Conservation (phyloP, 2,329 filamentous ascomycete genomes). For the Aureobasidium musti region DNA sequence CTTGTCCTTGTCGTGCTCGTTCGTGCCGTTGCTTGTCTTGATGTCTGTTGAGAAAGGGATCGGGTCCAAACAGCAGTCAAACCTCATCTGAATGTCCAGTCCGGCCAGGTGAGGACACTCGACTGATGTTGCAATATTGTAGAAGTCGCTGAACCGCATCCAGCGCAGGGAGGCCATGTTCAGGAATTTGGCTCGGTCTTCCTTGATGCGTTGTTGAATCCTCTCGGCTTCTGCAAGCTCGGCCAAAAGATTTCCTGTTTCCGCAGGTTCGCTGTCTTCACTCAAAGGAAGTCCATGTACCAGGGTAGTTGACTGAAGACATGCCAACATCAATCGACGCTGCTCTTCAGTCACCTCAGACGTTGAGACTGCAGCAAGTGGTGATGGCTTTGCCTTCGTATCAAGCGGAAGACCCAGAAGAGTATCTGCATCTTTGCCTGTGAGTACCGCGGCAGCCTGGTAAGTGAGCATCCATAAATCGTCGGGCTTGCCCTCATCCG, state of each 20-base stretch:
- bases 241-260: conserved; percentile 21
- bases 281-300: conserved; percentile 25
- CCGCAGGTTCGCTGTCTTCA: background rate
- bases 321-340: conserved; percentile 20
- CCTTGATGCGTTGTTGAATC: conserved; percentile 25
- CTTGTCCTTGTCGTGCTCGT: conserved; percentile 1
- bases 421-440: conserved; percentile 21
- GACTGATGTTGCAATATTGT: conserved; percentile 26
- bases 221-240: conserved; percentile 29
- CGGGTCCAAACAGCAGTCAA: conserved; percentile 26
- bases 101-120: conserved; percentile 14
- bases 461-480: conserved; percentile 32
- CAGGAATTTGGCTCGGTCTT: conserved; percentile 30
- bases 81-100: conserved; percentile 20
- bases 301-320: conserved; percentile 24
- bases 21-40: conserved; percentile 21
- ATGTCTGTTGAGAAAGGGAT: conserved; percentile 10
- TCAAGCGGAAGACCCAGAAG: conserved; percentile 30
- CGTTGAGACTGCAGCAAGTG: background rate
- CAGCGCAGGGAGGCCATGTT: conserved; percentile 29
- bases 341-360: conserved; percentile 18
- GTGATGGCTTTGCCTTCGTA: conserved; percentile 11
- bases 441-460: conserved; percentile 32
- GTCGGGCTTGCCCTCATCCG: conserved; percentile 21
- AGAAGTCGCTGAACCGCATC: conserved; percentile 32